Evolutionary conservation across 2,329 filamentous ascomycete genomes (phyloP).

Genomic region (Elsinoe fawcettii): DNA sequence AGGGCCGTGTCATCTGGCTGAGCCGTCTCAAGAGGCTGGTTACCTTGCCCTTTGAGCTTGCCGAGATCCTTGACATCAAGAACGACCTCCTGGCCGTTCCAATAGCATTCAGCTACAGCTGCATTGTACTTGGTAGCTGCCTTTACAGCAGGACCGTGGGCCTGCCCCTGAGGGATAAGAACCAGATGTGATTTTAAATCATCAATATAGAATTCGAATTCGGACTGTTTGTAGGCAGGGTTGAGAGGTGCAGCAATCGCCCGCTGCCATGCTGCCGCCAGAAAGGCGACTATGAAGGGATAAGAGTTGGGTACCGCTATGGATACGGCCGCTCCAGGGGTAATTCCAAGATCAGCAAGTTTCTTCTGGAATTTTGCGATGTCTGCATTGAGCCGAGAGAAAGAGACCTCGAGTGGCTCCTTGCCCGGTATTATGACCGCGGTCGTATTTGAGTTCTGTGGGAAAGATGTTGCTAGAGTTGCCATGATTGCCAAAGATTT

Average conservation of each 20-base stretch:
- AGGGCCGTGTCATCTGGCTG: conserved; percentile 70
- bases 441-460: conserved; percentile 42
- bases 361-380: conserved; percentile 66
- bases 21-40: conserved; percentile 45
- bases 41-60: conserved; percentile 50
- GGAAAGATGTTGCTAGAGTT: conserved; percentile 53
- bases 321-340: conserved; percentile 63
- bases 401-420: conserved; percentile 60
- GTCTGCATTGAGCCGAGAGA: conserved; percentile 58
- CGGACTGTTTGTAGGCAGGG: conserved; percentile 77
- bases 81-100: conserved; percentile 62
- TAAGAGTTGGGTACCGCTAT: conserved; percentile 79
- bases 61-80: conserved; percentile 72
- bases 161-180: conserved; percentile 62
- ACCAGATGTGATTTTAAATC: conserved; percentile 74
- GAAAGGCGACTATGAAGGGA: conserved; percentile 80
- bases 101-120: conserved; percentile 81
- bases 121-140: conserved; percentile 72
- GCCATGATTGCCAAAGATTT: conserved; percentile 36
- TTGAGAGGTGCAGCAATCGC: conserved; percentile 81
- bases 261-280: conserved; percentile 78
- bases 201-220: conserved; percentile 89
- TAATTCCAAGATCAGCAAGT: conserved; percentile 67
- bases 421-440: conserved; percentile 69
- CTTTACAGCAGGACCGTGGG: conserved; percentile 62